phyloP scores from a whole-genome alignment of 805 yeast species.

The Hanseniaspora osmophila region DNA sequence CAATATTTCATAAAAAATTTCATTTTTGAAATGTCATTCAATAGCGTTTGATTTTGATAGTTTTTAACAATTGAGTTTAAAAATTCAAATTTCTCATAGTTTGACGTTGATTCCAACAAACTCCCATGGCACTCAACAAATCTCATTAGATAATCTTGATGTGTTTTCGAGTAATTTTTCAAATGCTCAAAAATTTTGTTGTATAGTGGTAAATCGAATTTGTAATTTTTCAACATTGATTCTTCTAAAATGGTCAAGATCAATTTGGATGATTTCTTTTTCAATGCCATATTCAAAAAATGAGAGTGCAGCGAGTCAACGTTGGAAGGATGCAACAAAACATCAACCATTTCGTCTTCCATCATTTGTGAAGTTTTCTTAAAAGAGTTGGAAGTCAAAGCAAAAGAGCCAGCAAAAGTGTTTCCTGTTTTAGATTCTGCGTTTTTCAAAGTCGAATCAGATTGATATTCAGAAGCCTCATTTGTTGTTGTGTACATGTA shows the following conservation, averaged over 20 bases:
- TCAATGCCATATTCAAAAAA: not conserved
- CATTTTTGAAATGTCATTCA: conserved; percentile 16
- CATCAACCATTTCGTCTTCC: conserved; percentile 6
- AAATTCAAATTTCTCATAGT: conserved; percentile 17
- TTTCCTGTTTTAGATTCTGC: not conserved
- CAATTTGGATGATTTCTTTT: not conserved
- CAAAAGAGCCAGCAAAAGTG: too few species aligned
- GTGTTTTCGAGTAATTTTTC: conserved; percentile 16
- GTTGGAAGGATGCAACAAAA: conserved; percentile 15
- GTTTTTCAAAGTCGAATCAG: not conserved
- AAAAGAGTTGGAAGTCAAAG: not conserved
- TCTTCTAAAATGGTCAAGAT: conserved; percentile 27
- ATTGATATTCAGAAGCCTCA: not conserved
- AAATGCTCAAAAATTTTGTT: conserved; percentile 23
- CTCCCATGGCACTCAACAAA: conserved; percentile 17
- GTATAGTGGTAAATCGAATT: conserved; percentile 21
- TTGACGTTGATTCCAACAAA: not conserved
- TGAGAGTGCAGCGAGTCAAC: conserved; percentile 9
- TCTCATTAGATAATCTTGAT: conserved; percentile 20
- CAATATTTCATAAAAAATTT: conserved; percentile 20
- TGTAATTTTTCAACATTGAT: conserved; percentile 23
- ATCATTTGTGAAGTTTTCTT: conserved; percentile 3
- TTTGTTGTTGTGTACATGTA: conserved; percentile 24
- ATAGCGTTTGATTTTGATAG: conserved; percentile 13
- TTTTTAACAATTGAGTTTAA: conserved; percentile 15